Conservation (phyloP, 345 rosid species). For the Rhodamnia argentea region DNA sequence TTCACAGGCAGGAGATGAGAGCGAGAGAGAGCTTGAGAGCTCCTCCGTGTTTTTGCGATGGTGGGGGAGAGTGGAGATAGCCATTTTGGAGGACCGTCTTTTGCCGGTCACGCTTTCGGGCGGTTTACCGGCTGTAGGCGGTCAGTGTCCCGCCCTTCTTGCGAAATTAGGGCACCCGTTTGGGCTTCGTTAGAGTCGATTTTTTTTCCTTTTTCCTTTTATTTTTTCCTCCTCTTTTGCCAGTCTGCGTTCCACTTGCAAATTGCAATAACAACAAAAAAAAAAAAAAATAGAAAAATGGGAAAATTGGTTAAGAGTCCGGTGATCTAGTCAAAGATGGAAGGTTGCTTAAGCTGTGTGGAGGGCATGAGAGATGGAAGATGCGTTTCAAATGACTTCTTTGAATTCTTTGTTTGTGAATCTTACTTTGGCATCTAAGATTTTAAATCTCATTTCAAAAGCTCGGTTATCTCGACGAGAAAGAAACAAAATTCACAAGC, state of each 20-base stretch:
- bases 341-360: background rate
- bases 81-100: background rate
- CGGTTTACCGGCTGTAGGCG: conserved; percentile 4
- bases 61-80: background rate
- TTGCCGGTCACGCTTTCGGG: background rate
- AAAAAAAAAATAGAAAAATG: too few species aligned
- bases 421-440: background rate
- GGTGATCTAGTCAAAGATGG: background rate
- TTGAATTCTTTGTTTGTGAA: background rate
- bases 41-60: background rate
- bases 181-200: background rate
- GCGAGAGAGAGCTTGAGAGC: background rate
- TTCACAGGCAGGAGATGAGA: background rate
- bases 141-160: background rate
- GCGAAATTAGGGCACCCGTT: background rate
- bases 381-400: background rate
- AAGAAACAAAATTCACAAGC: background rate
- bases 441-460: background rate
- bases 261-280: background rate
- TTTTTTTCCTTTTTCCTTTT: background rate
- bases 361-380: background rate
- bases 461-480: background rate
- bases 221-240: background rate
- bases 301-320: background rate
- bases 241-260: background rate